Base-by-base conservation (phyloP, 495 filamentous ascomycete species). In the Niebla homalea region DNA sequence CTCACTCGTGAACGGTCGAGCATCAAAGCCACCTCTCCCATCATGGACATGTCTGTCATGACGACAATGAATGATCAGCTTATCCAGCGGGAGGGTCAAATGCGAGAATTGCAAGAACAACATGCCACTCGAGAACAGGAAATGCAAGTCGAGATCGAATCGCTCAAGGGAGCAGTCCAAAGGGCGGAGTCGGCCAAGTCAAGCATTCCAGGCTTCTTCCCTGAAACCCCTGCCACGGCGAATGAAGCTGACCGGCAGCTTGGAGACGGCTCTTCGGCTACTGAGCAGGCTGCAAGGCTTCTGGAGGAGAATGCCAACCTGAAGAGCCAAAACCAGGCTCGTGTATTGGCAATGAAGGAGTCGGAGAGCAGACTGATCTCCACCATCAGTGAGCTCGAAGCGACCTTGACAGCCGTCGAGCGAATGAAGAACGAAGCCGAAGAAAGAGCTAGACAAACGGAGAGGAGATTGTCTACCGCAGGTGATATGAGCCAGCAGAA, bases 11-110 rank as follows among this genome's bases (percentile, higher is more conserved):
- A 98, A 62, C 75, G 92, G 57, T 87, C 87, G 2, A 89, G 85
- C 63, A 77, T 95, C 67, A 87, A 88, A 61, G 70, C 74, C 36
- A 79, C 79, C 2, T 85, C 87, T 11, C 85, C 89, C 14, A 83
- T 96, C 63, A 16, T 48, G n/a, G 92, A 98, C 58, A 93, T 94
- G 66, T 88, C 85, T 5, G 79, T 94, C 45, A 84, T 97, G n/a
- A 79, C 85, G 15, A 79, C 80, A 14, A 78, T 98, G 67, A 81
- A 86, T 44, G 87, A 90, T 43, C 87, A 96, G 62, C 72, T 97
- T 15, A 72, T 89, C 46, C 81, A 88, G 62, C 88, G 80, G 56
- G 89, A 97, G 64, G 80, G 76, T 51, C 78, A 88, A 57, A 85
- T 94, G 56, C 77, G 74, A 45, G 69, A 76, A 23, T 69, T 96